Conservation (phyloP, 352 stramenopile species). For the Phytophthora fragariae region DNA sequence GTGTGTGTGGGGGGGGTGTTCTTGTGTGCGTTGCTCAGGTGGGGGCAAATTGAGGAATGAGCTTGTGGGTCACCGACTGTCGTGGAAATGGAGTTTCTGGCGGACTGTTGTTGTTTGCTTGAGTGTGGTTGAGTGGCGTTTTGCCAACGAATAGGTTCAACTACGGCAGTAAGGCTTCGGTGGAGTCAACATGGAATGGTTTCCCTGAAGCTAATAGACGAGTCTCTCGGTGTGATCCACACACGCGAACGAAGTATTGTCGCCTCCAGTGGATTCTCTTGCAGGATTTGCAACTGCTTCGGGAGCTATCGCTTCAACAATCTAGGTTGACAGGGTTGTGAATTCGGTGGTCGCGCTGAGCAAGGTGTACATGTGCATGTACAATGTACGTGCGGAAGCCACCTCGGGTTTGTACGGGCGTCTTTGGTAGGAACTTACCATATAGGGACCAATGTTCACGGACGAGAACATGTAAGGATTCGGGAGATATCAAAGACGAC, state of each 20-base stretch:
- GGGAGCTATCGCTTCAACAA: background rate
- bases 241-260: slow-evolving; percentile 18
- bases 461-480: too few relatives aligned
- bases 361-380: too few relatives aligned
- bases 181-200: background rate
- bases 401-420: too few relatives aligned
- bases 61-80: background rate
- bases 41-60: slow-evolving; percentile 29
- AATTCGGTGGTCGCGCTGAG: background rate
- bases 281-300: slow-evolving; percentile 9
- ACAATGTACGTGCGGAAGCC: too few relatives aligned
- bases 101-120: background rate
- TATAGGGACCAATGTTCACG: too few relatives aligned
- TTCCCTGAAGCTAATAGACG: slow-evolving; percentile 3
- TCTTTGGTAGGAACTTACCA: too few relatives aligned
- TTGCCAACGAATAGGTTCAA: background rate
- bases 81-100: background rate
- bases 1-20: background rate
- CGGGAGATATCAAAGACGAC: too few relatives aligned
- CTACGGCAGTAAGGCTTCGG: background rate
- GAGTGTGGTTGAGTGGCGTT: background rate
- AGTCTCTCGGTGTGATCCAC: background rate
- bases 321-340: background rate
- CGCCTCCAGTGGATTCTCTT: background rate
- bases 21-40: background rate